phyloP scores from a whole-genome alignment of 768 basidiomycete species.

The Boletus reticuloceps region DNA sequence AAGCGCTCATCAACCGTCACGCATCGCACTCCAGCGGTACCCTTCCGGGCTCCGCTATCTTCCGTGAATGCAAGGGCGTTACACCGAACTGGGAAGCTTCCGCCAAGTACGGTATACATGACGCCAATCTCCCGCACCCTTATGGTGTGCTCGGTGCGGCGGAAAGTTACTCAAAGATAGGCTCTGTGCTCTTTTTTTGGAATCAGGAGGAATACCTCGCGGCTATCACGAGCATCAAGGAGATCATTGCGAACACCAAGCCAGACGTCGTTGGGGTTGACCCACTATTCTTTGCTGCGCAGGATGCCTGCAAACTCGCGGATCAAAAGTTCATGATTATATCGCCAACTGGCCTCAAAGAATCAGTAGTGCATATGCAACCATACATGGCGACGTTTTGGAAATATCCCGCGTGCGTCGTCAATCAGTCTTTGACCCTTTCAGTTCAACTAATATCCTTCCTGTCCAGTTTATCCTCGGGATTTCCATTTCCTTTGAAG shows the following conservation, averaged over 20 bases:
- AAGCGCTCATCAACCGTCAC: background rate
- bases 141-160: constrained; percentile 2
- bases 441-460: background rate
- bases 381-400: background rate
- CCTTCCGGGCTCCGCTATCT: background rate
- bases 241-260: background rate
- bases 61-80: constrained; percentile 2
- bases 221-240: background rate
- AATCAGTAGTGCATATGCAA: background rate
- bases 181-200: background rate
- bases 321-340: constrained; percentile 3
- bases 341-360: background rate
- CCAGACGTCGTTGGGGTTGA: constrained; percentile 1
- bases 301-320: constrained; percentile 3
- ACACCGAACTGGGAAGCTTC: background rate
- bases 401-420: constrained; percentile 8
- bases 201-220: constrained; percentile 3
- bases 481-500: constrained; percentile 9
- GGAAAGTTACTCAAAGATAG: background rate
- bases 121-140: background rate
- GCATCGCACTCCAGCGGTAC: background rate
- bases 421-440: background rate
- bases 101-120: background rate
- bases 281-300: background rate
- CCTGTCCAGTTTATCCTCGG: constrained; percentile 2